Evolutionary conservation across 441 rosid genomes (phyloP), one percentile per base, ranked within the genome.

Genomic region (Macaranga tanarius): DNA sequence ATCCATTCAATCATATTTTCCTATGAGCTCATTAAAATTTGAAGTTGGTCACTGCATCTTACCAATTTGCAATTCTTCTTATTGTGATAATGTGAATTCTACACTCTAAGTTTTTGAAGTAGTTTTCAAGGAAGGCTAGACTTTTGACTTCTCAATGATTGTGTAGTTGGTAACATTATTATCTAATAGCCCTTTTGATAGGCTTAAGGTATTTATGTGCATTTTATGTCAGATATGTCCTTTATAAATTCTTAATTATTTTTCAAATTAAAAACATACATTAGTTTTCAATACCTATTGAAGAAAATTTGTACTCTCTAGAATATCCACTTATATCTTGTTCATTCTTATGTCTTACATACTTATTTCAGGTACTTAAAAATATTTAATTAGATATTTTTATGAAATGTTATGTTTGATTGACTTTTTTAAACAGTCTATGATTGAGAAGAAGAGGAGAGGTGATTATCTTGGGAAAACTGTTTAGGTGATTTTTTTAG

Each of bases 31-130:
- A 20, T 69, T 55, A 47, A 25, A 63, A 8, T 64, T 64, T 45
- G 20, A 44, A 54, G 58, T 7, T 72, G 55, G 44, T 40, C 17
- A n/a, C 13, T 64, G 31, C 44, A 25, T 47, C 22, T 54, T 74
- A 62, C 58, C 51, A 44, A 62, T 69, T 31, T 15, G 52, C 45
- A 48, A 28, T 48, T 57, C 19, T 67, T 70, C 68, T 62, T n/a
- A 28, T 19, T 70, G 38, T 62, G 63, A 20, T 77, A 66, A 71
- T 54, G 60, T 19, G 44, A 74, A 42, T 82, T 76, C 75, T 73
- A 48, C 67, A 20, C 57, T 77, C 64, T 90, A 95, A 97, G 96
- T 95, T 74, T 87, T 97, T 79, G 99, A 95, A 82, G 85, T 90
- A 71, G 80, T 91, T 66, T 77, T 88, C 72, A 97, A 81, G 81